Evolutionary conservation across 805 yeast species (phyloP).

Genomic region (Metschnikowia hibisci): DNA sequence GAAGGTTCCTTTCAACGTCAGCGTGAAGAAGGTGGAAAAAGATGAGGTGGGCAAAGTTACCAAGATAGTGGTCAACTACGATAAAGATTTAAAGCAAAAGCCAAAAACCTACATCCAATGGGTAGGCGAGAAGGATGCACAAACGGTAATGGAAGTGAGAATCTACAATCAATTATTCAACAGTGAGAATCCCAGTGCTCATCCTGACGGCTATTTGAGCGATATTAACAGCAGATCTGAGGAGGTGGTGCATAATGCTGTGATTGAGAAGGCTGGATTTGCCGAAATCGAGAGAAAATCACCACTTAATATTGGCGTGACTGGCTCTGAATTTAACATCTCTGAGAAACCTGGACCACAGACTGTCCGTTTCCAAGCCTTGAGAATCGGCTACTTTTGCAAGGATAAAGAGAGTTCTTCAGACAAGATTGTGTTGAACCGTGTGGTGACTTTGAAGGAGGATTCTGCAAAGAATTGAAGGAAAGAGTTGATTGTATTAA

Average conservation of each 20-base stretch:
- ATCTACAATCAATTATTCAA: slow-evolving; percentile 83
- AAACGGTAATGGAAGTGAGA: slow-evolving; percentile 70
- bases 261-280: slow-evolving; percentile 73
- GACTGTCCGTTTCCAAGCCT: slow-evolving; percentile 87
- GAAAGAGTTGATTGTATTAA: background rate
- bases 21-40: slow-evolving; percentile 64
- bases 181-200: slow-evolving; percentile 84
- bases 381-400: slow-evolving; percentile 94
- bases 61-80: slow-evolving; percentile 75
- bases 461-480: slow-evolving; percentile 50
- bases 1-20: slow-evolving; percentile 81
- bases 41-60: slow-evolving; percentile 60
- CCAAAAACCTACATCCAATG: slow-evolving; percentile 98
- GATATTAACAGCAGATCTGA: slow-evolving; percentile 84
- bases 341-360: slow-evolving; percentile 44
- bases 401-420: slow-evolving; percentile 71
- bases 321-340: slow-evolving; percentile 63
- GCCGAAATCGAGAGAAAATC: slow-evolving; percentile 60
- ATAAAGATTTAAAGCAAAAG: slow-evolving; percentile 55
- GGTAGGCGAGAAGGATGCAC: slow-evolving; percentile 70
- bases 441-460: slow-evolving; percentile 91
- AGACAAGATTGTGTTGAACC: slow-evolving; percentile 65
- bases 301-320: slow-evolving; percentile 68
- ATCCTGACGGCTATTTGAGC: slow-evolving; percentile 82
- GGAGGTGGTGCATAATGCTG: slow-evolving; percentile 56